Conservation (phyloP, 768 basidiomycete genomes). For the Pleurotus tuber-regium region DNA sequence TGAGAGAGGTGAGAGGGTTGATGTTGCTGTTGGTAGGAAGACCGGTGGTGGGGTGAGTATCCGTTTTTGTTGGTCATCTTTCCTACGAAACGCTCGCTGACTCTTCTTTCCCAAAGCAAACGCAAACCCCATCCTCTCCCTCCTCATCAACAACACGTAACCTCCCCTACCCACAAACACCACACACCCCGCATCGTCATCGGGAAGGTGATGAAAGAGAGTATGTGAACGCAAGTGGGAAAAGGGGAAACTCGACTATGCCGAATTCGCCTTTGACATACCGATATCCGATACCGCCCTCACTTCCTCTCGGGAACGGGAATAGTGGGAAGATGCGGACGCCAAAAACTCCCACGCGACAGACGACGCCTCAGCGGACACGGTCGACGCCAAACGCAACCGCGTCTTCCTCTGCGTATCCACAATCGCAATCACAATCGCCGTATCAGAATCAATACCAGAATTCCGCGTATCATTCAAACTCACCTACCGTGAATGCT, state of each 20-base stretch:
- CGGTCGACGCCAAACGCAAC: constrained; percentile 1
- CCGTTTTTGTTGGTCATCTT: background rate
- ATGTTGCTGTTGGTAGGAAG: constrained; percentile 22
- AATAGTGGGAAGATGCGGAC: constrained; percentile 19
- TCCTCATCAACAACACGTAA: background rate
- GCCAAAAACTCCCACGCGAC: too few relatives aligned
- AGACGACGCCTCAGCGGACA: constrained; percentile 3
- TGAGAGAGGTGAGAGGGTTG: constrained; percentile 17
- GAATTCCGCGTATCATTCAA: background rate
- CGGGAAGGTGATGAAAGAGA: too few relatives aligned
- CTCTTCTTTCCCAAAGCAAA: background rate
- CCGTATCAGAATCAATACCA: too few relatives aligned
- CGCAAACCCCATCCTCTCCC: background rate
- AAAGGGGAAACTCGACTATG: too few relatives aligned
- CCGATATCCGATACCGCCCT: too few relatives aligned
- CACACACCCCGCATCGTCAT: too few relatives aligned
- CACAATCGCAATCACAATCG: background rate
- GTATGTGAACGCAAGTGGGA: too few relatives aligned
- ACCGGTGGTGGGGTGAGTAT: constrained; percentile 15
- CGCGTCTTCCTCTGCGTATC: background rate
- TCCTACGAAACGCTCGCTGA: background rate
- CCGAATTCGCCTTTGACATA: background rate
- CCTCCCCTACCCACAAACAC: background rate
- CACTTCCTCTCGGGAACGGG: too few relatives aligned
- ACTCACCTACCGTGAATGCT: background rate